phyloP scores from a whole-genome alignment of 148 eudicot genomes.

The Camellia granthamiana region DNA sequence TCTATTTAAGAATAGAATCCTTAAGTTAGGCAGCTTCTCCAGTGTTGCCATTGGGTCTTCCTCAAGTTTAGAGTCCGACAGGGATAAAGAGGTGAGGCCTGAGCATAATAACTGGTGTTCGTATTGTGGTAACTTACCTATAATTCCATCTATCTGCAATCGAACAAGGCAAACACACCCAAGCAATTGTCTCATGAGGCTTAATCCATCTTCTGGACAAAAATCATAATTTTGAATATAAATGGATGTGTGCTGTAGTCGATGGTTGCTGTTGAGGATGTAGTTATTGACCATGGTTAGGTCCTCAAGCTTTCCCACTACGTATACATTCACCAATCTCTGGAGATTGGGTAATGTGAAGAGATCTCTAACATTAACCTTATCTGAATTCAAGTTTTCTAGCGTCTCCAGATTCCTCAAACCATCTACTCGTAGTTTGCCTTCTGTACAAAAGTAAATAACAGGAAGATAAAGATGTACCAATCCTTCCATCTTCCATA shows the following conservation, averaged over 20 bases:
- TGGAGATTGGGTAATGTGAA: not conserved
- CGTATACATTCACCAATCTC: not conserved
- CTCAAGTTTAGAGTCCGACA: not conserved
- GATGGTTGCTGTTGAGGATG: not conserved
- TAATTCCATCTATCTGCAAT: not conserved
- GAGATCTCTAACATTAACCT: not conserved
- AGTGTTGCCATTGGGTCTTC: constrained; percentile 15
- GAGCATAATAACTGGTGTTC: not conserved
- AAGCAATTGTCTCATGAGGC: not conserved
- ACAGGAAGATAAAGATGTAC: constrained; percentile 27
- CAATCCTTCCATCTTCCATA: constrained; percentile 22
- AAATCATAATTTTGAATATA: not conserved
- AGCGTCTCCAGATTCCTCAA: constrained; percentile 22
- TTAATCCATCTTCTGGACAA: not conserved
- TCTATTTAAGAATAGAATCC: not conserved
- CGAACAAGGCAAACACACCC: not conserved
- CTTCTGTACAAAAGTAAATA: not conserved
- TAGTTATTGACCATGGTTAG: not conserved
- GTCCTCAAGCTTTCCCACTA: not conserved
- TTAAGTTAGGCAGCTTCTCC: constrained; percentile 10
- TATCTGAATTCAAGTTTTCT: constrained; percentile 7
- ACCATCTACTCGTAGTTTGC: not conserved
- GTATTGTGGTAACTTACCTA: not conserved
- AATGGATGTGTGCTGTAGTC: not conserved
- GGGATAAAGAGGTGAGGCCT: not conserved